phyloP scores from a whole-genome alignment of 179 eudicot genomes.

The Spergularia azorica region DNA sequence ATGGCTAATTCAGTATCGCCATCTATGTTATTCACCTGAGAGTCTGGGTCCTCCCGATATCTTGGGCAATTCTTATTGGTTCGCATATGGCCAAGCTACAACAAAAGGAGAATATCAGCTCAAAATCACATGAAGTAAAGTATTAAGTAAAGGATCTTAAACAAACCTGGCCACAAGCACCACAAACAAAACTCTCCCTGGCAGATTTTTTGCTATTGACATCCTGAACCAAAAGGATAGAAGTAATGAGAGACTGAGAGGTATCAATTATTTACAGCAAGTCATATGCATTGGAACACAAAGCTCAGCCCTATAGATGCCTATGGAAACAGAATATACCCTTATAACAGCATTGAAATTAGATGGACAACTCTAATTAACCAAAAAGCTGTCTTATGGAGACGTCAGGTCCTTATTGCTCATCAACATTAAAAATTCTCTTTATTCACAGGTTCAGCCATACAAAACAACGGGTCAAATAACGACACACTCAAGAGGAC shows the following conservation, averaged over 20 bases:
- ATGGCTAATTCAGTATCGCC: slow-evolving; percentile 53
- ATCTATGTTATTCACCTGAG: slow-evolving; percentile 54
- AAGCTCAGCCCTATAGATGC: too few species aligned
- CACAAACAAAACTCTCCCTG: slow-evolving; percentile 88
- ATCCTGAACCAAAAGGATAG: slow-evolving; percentile 41
- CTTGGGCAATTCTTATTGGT: slow-evolving; percentile 95
- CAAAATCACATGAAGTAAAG: neutral
- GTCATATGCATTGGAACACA: too few species aligned
- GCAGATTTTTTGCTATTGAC: slow-evolving; percentile 87
- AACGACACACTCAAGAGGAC: too few species aligned
- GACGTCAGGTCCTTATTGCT: too few species aligned
- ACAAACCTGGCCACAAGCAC: slow-evolving; percentile 95
- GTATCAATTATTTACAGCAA: neutral
- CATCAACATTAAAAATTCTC: too few species aligned
- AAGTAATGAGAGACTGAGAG: neutral
- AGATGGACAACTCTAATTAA: too few species aligned
- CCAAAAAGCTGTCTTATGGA: too few species aligned
- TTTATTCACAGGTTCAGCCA: too few species aligned
- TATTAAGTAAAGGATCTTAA: neutral
- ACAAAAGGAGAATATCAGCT: slow-evolving; percentile 11
- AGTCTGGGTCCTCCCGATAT: slow-evolving; percentile 73
- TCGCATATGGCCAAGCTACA: slow-evolving; percentile 94
- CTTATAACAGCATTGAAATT: too few species aligned
- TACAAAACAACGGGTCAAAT: too few species aligned
- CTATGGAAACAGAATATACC: too few species aligned